These are phyloP conservation scores for Melanomma pulvis-pyrius DNA, from an alignment of 495 filamentous ascomycete genomes.

Conservation along the genomic window DNA sequence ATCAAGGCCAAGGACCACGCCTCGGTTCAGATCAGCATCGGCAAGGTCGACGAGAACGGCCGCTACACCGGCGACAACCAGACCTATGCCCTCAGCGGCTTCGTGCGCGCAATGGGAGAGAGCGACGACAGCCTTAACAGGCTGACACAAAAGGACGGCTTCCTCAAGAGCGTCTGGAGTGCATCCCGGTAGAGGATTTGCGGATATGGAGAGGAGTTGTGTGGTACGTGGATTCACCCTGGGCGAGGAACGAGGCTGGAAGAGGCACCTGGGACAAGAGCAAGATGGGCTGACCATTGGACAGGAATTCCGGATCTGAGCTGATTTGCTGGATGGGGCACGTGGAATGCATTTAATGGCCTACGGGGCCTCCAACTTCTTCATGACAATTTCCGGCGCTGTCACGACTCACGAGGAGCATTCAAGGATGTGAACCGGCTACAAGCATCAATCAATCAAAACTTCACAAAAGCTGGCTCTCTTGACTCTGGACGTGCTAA, in stretches of 20 bases:
- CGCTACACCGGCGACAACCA: conserved; percentile 94
- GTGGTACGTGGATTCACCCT: conserved; percentile 15
- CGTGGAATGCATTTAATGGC: conserved; percentile 16
- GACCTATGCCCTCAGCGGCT: conserved; percentile 95
- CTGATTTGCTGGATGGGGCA: not conserved
- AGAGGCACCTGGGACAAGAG: not conserved
- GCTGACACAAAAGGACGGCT: conserved; percentile 90
- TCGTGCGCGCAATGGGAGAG: conserved; percentile 97
- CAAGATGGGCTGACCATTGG: conserved; percentile 15
- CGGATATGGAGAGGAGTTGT: conserved; percentile 11
- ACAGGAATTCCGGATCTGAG: conserved; percentile 12
- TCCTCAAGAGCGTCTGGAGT: conserved; percentile 95
- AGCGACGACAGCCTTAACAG: conserved; percentile 95
- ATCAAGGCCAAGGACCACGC: conserved; percentile 91
- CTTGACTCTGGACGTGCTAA: no score
- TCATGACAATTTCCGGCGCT: conserved; percentile 1
- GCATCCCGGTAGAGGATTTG: conserved; percentile 66
- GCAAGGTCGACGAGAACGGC: conserved; percentile 44
- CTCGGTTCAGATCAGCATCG: conserved; percentile 51
- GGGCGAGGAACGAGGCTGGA: not conserved
- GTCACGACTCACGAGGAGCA: not conserved
- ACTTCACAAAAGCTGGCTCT: not conserved
- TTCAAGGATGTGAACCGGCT: not conserved
- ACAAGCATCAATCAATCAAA: conserved; percentile 5
- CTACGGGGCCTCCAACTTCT: conserved; percentile 2